These are phyloP conservation scores for Drechslerella coelobrocha DNA, from an alignment of 2,329 filamentous ascomycete species.

Conservation along the genomic window DNA sequence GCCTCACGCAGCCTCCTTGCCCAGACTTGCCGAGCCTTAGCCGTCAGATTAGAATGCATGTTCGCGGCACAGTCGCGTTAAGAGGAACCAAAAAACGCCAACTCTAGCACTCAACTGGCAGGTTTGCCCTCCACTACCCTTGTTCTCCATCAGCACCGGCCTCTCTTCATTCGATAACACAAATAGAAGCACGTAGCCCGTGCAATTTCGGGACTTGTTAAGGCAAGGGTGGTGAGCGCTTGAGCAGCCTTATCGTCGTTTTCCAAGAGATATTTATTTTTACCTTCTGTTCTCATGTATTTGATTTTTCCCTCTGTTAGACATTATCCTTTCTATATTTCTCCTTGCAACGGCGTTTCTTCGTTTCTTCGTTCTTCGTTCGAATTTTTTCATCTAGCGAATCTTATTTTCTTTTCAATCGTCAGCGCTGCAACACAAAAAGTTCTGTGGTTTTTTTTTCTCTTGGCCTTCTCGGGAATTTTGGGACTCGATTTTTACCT, in stretches of 20 bases:
- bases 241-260: neutral
- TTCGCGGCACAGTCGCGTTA: conserved; percentile 45
- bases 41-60: conserved; percentile 14
- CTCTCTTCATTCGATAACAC: conserved; percentile 32
- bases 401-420: conserved; percentile 1
- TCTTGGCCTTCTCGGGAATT: neutral
- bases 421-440: conserved; percentile 36
- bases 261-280: conserved; percentile 17
- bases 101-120: conserved; percentile 18
- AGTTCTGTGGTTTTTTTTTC: conserved; percentile 32
- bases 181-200: conserved; percentile 40
- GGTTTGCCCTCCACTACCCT: conserved; percentile 25
- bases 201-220: conserved; percentile 28
- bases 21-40: conserved; percentile 13
- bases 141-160: neutral
- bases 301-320: too few species aligned
- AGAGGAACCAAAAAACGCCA: conserved; percentile 15
- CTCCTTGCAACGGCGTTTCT: conserved; percentile 1
- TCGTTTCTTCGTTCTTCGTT: conserved; percentile 8
- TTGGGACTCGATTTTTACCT: neutral
- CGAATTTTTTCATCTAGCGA: conserved; percentile 1
- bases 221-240: conserved; percentile 22
- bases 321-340: too few species aligned
- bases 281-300: neutral
- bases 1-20: too few species aligned